Conservation (phyloP, 495 filamentous ascomycete species). For the Aspergillus funiculosus region DNA sequence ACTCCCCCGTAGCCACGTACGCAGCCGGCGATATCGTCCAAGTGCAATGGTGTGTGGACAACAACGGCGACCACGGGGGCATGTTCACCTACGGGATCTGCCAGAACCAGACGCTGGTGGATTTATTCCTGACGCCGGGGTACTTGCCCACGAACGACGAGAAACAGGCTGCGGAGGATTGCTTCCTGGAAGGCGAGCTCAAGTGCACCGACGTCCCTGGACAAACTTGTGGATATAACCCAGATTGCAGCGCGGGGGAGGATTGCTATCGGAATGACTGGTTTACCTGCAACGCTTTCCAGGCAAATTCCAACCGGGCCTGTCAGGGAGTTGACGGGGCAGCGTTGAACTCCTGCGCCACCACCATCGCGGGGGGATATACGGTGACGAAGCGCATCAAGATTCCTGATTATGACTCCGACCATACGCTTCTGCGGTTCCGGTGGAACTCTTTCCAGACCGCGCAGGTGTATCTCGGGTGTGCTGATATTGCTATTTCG, state of each 20-base stretch:
- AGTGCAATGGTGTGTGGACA: conserved; percentile 53
- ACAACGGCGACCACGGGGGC: conserved; percentile 56
- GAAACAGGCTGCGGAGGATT: conserved; percentile 52
- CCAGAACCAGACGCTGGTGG: conserved; percentile 46
- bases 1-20: conserved; percentile 39
- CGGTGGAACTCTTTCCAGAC: conserved; percentile 56
- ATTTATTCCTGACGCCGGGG: conserved; percentile 45
- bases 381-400: conserved; percentile 51
- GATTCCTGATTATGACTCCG: conserved; percentile 39
- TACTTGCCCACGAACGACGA: conserved; percentile 48
- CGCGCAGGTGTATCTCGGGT: conserved; percentile 49
- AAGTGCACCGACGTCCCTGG: conserved; percentile 48
- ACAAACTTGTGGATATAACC: conserved; percentile 47
- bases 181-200: conserved; percentile 46
- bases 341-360: conserved; percentile 42
- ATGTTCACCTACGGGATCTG: conserved; percentile 56
- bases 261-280: conserved; percentile 51
- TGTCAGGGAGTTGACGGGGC: conserved; percentile 50
- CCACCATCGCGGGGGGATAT: conserved; percentile 49
- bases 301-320: conserved; percentile 23
- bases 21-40: conserved; percentile 40
- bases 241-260: conserved; percentile 44
- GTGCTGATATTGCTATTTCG: conserved; percentile 41
- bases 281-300: conserved; percentile 48
- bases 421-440: conserved; percentile 49